Evolutionary conservation across 176 grass and related monocot genomes (phyloP), one percentile per base, ranked within the genome.

Genomic region (Triticum turgidum): DNA sequence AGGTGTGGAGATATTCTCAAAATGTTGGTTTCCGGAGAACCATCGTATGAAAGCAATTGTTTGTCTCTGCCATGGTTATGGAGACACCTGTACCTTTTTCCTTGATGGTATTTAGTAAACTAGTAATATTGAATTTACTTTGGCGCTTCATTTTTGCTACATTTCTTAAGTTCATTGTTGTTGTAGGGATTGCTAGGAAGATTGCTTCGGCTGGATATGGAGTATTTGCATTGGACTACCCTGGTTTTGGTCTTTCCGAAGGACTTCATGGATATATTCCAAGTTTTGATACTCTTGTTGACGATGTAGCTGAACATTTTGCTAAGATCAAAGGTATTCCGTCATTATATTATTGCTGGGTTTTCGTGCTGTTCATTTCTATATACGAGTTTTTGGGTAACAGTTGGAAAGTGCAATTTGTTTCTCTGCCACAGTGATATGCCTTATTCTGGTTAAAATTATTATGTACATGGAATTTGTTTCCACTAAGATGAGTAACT

Each of bases 181-280:
- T 88, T 90, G 20, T 42, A 98, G 96, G 96, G 18, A 90, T 98
- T 91, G 91, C 93, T 41, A 95, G 74, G 87, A 95, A 91, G 52
- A 83, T 98, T 47, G 96, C 93, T 79, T 94, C 93, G 76, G 90
- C 80, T 76, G 93, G 93, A 83, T 98, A 93, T 88, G 93, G 91
- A 69, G 90, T 98, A 84, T 95, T 94, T 95, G 96, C 96, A 81
- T 61, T 98, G 70, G 96, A 98, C 58, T 98, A 92, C 65, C 96
- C 96, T 76, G 93, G 96, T 72, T 98, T 98, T 87, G 96, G 96
- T 25, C 91, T 98, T 71, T 98, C 96, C 1, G 96, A 98, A 88
- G 96, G 96, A 81, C 93, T 98, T 91, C 96, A 98, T 95, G 96
- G 96, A 81, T 98, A 92, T 84, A 92, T 98, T 78, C 89, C 93